Base-by-base conservation (phyloP, 768 basidiomycete genomes). In the Trametes villosa region DNA sequence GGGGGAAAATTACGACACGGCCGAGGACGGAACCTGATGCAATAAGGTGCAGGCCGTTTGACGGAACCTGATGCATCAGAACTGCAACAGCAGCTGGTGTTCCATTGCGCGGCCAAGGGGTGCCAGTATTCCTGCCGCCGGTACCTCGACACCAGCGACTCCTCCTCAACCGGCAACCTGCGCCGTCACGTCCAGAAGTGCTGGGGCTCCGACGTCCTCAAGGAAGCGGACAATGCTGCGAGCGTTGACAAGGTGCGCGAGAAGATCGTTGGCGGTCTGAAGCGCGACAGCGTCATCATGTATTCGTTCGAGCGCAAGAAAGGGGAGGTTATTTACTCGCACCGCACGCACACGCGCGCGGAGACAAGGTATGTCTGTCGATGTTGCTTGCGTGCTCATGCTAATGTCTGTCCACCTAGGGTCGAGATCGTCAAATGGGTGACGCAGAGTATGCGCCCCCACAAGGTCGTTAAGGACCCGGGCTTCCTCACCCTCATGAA, bases 371-470 rank as follows among this genome's bases (percentile, higher is more conserved):
- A 45, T 11, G 7, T 9, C 8, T 11, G 3, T 45, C 9, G 24
- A 4, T 6, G 24, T 7, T 26, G 20, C 24, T 29, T 22, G 9
- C 8, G 18, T 8, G 12, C 48, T 34, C 31, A n/a, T 18, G 24
- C n/a, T n/a, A n/a, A n/a, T n/a, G n/a, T n/a, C n/a, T n/a, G 9
- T n/a, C n/a, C 59, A 34, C 31, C 74, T 17, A 50, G 73, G 29
- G 73, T 67, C 0, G 65, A 75, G 46, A 68, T 74, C 20, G 76
- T 78, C 1, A 57, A 60, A 0, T 80, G 77, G 79, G 71, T 78
- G 0, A 12, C 71, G 0, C 68, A 77, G 54, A 71, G 65, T 38
- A 53, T 70, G 27, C 64, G 70, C 1, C 77, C 77, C 0, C 75
- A 75, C 50, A 62, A 36, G 0, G 76, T 78, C 20, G 70, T 78